Conservation (phyloP, 1,284 basidiomycete genomes). For the Rhodotorula sp. region DNA sequence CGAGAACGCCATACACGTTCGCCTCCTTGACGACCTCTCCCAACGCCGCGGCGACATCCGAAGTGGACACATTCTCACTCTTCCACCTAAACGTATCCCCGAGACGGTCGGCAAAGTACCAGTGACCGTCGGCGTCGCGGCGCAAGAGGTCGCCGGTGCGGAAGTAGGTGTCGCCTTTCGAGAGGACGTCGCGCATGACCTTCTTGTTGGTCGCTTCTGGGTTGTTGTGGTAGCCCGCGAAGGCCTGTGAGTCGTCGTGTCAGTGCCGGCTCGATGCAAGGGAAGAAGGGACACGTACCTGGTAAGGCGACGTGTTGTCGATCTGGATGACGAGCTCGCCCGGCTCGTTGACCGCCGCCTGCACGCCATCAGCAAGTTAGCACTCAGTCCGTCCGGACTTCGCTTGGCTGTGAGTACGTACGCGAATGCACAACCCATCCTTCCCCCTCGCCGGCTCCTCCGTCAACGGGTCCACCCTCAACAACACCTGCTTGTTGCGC, state of each 20-base stretch:
- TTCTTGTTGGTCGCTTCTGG: conserved; percentile 45
- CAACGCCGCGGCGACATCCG: conserved; percentile 45
- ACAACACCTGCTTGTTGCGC: conserved; percentile 45
- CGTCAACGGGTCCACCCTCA: conserved; percentile 47
- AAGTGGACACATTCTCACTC: conserved; percentile 47
- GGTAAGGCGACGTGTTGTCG: conserved; percentile 32
- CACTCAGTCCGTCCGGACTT: not conserved
- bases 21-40: conserved; percentile 47
- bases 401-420: no score
- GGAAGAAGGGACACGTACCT: conserved; percentile 2
- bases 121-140: conserved; percentile 45
- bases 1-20: conserved; percentile 49
- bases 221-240: conserved; percentile 38
- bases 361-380: not conserved
- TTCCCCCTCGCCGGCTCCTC: conserved; percentile 47
- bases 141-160: conserved; percentile 45
- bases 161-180: conserved; percentile 43
- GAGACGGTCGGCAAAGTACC: conserved; percentile 47
- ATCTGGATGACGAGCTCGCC: conserved; percentile 48
- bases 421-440: conserved; percentile 45
- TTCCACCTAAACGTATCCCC: conserved; percentile 48
- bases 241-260: not conserved
- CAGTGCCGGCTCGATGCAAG: no score
- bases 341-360: conserved; percentile 36
- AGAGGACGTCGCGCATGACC: conserved; percentile 47